Percentiles rank a stretch among this genome's conserved stretches.
phyloP scores from a whole-genome alignment of 2,329 filamentous ascomycete species.

The Aspergillus chevalieri region DNA sequence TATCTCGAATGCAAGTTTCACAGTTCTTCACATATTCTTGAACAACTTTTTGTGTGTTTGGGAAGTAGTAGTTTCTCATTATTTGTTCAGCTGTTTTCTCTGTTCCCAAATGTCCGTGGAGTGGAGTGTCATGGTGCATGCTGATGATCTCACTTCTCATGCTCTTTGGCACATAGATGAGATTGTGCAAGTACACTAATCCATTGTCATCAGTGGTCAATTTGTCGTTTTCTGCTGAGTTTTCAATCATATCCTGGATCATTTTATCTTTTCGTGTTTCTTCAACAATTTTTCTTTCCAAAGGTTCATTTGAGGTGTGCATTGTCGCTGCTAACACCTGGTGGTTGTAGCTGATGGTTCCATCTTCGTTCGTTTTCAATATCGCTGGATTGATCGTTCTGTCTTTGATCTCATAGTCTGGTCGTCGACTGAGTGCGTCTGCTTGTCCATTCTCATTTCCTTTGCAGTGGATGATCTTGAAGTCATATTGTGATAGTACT shows the following conservation, averaged over 20 bases:
- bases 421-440: not conserved
- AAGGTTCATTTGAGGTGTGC: not conserved
- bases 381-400: not conserved
- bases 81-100: not conserved
- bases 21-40: not conserved
- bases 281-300: not conserved
- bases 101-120: not conserved
- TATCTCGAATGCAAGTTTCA: not conserved
- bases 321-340: not conserved
- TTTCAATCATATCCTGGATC: not conserved
- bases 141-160: not conserved
- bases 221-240: not conserved
- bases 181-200: not conserved
- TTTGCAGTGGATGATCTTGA: no score
- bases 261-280: not conserved
- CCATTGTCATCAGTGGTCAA: not conserved
- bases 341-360: not conserved
- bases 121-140: not conserved
- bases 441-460: no score
- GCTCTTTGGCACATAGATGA: not conserved
- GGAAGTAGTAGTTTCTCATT: not conserved
- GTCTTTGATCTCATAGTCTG: no score
- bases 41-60: not conserved
- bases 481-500: no score
- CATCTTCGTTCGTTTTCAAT: not conserved